Percentiles rank a stretch among this genome's conserved stretches.
Conservation (phyloP, 108 stramenopile species). For the Parietichytrium sp. region DNA sequence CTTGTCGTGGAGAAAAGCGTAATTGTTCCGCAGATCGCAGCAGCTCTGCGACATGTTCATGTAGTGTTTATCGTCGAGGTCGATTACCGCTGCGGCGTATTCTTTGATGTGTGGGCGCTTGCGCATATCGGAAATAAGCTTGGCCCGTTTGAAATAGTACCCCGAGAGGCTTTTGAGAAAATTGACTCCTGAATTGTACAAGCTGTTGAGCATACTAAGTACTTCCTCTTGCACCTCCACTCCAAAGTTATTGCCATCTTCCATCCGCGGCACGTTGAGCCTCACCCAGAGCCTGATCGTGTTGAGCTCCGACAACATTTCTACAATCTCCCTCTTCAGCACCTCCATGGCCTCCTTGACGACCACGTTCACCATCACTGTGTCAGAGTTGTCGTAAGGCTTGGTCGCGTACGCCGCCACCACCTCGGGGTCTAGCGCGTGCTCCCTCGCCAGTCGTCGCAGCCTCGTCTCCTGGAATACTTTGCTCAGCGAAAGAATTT, state of each 20-base stretch:
- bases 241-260: slow-evolving; percentile 83
- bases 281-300: slow-evolving; percentile 47
- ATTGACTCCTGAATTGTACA: slow-evolving; percentile 58
- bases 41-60: not conserved
- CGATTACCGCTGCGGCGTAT: slow-evolving; percentile 59
- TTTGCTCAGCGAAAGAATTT: too few relatives aligned
- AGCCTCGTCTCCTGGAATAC: too few relatives aligned
- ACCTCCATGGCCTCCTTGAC: slow-evolving; percentile 8
- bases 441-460: too few relatives aligned
- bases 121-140: slow-evolving; percentile 68
- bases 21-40: not conserved
- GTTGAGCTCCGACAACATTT: not conserved
- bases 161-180: slow-evolving; percentile 58
- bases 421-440: too few relatives aligned
- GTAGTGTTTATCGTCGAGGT: slow-evolving; percentile 51
- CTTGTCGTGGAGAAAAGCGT: not conserved
- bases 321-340: not conserved
- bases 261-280: slow-evolving; percentile 51
- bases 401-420: too few relatives aligned
- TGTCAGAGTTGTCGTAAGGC: too few relatives aligned
- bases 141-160: slow-evolving; percentile 69
- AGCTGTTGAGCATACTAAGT: slow-evolving; percentile 61
- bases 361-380: slow-evolving; percentile 1
- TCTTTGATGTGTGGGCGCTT: slow-evolving; percentile 51
- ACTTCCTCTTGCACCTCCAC: slow-evolving; percentile 74